Percentiles rank a stretch among this genome's conserved stretches.
phyloP scores from a whole-genome alignment of 2,329 filamentous ascomycete genomes.

The Trichoderma endophyticum region DNA sequence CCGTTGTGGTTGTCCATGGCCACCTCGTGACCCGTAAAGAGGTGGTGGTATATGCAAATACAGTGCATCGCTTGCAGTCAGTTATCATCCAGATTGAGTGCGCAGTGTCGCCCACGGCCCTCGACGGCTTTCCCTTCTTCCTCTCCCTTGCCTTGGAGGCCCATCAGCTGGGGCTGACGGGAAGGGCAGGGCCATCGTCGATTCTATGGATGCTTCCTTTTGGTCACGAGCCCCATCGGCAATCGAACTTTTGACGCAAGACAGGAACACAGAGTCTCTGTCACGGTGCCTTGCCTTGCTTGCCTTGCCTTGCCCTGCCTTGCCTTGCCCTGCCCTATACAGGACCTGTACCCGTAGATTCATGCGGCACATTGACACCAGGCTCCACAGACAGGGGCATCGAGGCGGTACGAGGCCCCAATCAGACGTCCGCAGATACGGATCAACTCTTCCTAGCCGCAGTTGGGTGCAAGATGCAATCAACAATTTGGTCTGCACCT shows the following conservation, averaged over 20 bases:
- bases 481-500: conserved; percentile 6
- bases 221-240: conserved; percentile 9
- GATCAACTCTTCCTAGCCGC: conserved; percentile 2
- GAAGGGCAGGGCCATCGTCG: conserved; percentile 1
- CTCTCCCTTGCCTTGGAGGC: not conserved
- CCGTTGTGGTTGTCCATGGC: not conserved
- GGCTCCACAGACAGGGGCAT: conserved; percentile 7
- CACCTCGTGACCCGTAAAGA: not conserved
- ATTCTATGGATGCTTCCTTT: not conserved
- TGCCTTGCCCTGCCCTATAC: not conserved
- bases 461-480: conserved; percentile 13
- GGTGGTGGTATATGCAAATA: not conserved
- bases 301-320: not conserved
- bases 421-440: not conserved
- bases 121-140: not conserved
- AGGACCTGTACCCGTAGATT: not conserved
- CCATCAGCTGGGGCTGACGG: conserved; percentile 12
- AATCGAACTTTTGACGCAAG: conserved; percentile 9
- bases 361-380: conserved; percentile 1
- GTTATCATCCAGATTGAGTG: not conserved
- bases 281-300: conserved; percentile 1
- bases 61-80: not conserved
- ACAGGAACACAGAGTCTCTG: not conserved
- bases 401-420: not conserved
- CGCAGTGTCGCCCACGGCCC: not conserved